Percentiles rank a stretch among this genome's conserved stretches.
These are phyloP conservation scores for Salvia rosmarinus DNA, from an alignment of 257 asterid genomes.

Conservation along the genomic window DNA sequence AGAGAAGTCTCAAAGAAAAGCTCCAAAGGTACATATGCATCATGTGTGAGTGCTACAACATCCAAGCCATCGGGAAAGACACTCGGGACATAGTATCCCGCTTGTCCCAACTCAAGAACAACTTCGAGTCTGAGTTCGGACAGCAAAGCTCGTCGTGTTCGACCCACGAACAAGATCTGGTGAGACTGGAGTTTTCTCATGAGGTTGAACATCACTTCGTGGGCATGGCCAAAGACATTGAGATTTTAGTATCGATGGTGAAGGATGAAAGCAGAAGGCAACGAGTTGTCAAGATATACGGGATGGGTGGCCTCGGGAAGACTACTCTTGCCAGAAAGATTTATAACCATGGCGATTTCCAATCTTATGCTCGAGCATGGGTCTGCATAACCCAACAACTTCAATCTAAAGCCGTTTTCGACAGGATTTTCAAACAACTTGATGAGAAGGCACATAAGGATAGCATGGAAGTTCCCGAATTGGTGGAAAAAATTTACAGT, in stretches of 20 bases:
- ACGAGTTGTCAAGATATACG: too few species aligned
- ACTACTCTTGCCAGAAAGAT: too few species aligned
- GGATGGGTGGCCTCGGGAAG: too few species aligned
- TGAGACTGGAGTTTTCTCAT: background rate
- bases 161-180: background rate
- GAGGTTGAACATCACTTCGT: conserved; percentile 13
- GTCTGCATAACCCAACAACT: too few species aligned
- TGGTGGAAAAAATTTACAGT: background rate
- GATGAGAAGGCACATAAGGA: background rate
- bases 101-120: background rate
- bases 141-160: background rate
- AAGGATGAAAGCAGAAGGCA: background rate
- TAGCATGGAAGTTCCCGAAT: background rate
- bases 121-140: background rate
- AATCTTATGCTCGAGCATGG: too few species aligned
- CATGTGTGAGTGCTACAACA: background rate
- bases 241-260: background rate
- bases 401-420: conserved; percentile 10
- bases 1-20: too few species aligned
- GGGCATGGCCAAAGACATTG: conserved; percentile 22
- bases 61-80: background rate
- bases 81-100: background rate
- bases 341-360: too few species aligned
- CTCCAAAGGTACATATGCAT: too few species aligned
- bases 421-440: conserved; percentile 29